Percentiles rank a stretch among this genome's conserved stretches.
Evolutionary conservation across 305 asterid species (phyloP).

Genomic region (Fraxinus floribunda): DNA sequence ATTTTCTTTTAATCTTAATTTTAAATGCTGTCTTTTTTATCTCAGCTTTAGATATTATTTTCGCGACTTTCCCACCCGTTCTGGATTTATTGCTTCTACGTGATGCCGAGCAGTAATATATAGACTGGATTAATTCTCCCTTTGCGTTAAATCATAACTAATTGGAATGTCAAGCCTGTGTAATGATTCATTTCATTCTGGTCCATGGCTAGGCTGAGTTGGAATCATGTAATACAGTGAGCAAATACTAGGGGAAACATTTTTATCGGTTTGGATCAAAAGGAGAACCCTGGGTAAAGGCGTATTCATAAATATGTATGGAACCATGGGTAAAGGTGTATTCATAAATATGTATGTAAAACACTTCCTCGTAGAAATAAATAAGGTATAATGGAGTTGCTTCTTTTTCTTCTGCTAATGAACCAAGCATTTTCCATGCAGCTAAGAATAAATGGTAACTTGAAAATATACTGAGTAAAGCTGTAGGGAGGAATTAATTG

Average conservation of each 20-base stretch:
- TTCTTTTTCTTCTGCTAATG: neutral
- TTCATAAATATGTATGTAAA: neutral
- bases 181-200: neutral
- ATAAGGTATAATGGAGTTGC: neutral
- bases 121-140: neutral
- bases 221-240: neutral
- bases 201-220: neutral
- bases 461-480: neutral
- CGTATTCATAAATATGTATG: neutral
- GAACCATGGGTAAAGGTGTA: neutral
- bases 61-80: neutral
- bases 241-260: neutral
- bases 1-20: neutral
- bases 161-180: neutral
- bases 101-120: neutral
- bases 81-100: neutral
- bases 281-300: neutral
- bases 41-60: neutral
- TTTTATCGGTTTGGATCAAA: neutral
- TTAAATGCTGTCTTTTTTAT: neutral
- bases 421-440: neutral
- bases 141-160: constrained; percentile 8
- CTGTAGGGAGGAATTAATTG: neutral
- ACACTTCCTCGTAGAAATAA: neutral
- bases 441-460: neutral